phyloP scores from a whole-genome alignment of 805 yeast species.

The Candida hispaniensis region DNA sequence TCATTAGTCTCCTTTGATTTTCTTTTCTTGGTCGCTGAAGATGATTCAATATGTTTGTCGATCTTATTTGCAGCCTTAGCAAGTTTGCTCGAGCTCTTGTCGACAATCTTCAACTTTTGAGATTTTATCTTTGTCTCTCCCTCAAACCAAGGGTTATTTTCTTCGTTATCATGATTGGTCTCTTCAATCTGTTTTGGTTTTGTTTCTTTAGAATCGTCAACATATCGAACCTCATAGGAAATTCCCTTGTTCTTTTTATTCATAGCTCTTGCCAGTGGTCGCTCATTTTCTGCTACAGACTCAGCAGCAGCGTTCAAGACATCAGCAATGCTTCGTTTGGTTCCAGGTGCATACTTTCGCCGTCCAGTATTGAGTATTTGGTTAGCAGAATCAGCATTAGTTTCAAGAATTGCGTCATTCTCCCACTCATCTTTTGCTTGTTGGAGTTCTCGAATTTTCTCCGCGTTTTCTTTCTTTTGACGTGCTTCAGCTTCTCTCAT shows the following conservation, averaged over 20 bases:
- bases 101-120: conserved; percentile 39
- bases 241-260: conserved; percentile 1
- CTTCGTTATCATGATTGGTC: conserved; percentile 18
- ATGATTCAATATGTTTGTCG: conserved; percentile 34
- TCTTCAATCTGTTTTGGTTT: not conserved
- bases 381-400: conserved; percentile 34
- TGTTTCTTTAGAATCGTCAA: conserved; percentile 1
- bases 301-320: conserved; percentile 20
- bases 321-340: conserved; percentile 31
- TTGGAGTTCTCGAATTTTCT: conserved; percentile 42
- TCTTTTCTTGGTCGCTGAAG: conserved; percentile 24
- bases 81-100: conserved; percentile 36
- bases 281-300: conserved; percentile 25
- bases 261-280: conserved; percentile 17
- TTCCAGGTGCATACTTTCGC: conserved; percentile 63
- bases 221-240: conserved; percentile 13
- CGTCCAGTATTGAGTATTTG: conserved; percentile 59
- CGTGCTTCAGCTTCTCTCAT: conserved; percentile 83
- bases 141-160: conserved; percentile 30
- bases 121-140: conserved; percentile 37
- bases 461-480: conserved; percentile 47
- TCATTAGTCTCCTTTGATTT: conserved; percentile 21
- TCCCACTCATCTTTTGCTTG: conserved; percentile 36
- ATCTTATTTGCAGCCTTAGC: conserved; percentile 35
- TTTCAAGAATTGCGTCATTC: conserved; percentile 28